Base-by-base conservation (phyloP, 2,329 filamentous ascomycete species). In the Stromatinia cepivora region DNA sequence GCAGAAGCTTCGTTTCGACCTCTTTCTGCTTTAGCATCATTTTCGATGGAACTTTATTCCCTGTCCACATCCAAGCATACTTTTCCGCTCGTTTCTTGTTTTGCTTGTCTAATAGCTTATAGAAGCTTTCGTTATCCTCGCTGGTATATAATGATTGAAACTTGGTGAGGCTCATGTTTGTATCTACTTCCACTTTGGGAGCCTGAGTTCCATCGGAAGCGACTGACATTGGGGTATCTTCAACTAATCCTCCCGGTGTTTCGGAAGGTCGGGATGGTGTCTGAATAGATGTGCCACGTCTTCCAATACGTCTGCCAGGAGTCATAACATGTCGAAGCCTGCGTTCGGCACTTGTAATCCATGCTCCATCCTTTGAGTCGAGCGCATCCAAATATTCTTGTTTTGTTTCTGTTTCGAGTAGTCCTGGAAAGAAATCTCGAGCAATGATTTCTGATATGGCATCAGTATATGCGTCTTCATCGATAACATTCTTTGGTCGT, bases 91-190 rank as follows among this genome's bases (percentile, higher is more conserved):
- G 87, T 79, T 93, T 94, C 71, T 89, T 85, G 77, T 97, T 99
- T 77, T 97, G 93, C 76, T 90, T 92, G 81, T 99, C 95, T 39
- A 98, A 83, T 1, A 99, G 84, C 75, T 90, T 91, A 80, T 97
- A 97, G 82, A 99, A 98, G 75, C 92, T 96, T 78, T 97, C 95
- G 77, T 98, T 98, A 79, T 99, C 95, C 80, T 99, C 95, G 77
- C 93, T 97, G 1, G 94, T 99, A 81, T 97, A 98, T 74, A 92
- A 94, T 4, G 91, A 86, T 78, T 99, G 95, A 76, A 97, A 99
- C 1, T 90, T 87, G 66, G 90, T 88, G 1, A 99, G 85, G 70
- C 90, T 93, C 83, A 98, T 88, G 74, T 90, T 90, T 54, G 90
- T 88, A 78, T 97, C 90, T 25, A 92, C 83, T 45, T 84, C 80